Evolutionary conservation across 371 early-diverging fungal genomes (phyloP).

Genomic region (Zopfochytrium polystomum): DNA sequence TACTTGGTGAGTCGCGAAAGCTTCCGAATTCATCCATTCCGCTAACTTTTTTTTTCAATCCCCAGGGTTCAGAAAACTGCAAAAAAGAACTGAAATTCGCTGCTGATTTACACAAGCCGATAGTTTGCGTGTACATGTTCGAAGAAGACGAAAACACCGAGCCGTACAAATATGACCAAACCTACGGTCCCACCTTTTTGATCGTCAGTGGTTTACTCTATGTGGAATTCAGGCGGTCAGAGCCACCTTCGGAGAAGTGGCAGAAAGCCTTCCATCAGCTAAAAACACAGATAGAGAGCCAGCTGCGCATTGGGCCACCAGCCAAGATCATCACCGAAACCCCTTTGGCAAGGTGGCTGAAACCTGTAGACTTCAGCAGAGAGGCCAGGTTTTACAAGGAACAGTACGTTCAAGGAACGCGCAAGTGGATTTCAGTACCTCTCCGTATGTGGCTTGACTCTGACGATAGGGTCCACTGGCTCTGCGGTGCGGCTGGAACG

Average conservation of each 20-base stretch:
- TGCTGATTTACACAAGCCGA: constrained; percentile 13
- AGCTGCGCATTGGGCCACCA: not conserved
- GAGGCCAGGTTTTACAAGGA: constrained; percentile 8
- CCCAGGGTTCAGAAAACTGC: constrained; percentile 10
- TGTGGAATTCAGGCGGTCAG: constrained; percentile 4
- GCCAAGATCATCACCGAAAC: not conserved
- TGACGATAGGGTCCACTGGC: constrained; percentile 18
- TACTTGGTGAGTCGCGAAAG: constrained; percentile 10
- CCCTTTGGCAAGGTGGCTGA: constrained; percentile 11
- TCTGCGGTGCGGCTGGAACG: constrained; percentile 20
- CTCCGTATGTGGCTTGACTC: constrained; percentile 3
- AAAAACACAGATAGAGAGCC: not conserved
- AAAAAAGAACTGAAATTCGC: constrained; percentile 13
- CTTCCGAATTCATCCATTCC: not conserved
- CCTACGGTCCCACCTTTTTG: constrained; percentile 2
- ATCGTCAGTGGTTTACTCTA: constrained; percentile 11
- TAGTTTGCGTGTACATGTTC: constrained; percentile 12
- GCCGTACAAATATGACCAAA: not conserved
- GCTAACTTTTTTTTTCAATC: not conserved
- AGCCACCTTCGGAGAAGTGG: constrained; percentile 5
- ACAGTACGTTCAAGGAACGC: constrained; percentile 17
- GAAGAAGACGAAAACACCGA: not conserved
- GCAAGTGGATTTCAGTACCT: constrained; percentile 13
- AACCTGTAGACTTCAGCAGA: constrained; percentile 17
- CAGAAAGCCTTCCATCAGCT: not conserved